These are phyloP conservation scores for Physaria fendleri DNA, from an alignment of 345 rosid genomes.

Conservation along the genomic window DNA sequence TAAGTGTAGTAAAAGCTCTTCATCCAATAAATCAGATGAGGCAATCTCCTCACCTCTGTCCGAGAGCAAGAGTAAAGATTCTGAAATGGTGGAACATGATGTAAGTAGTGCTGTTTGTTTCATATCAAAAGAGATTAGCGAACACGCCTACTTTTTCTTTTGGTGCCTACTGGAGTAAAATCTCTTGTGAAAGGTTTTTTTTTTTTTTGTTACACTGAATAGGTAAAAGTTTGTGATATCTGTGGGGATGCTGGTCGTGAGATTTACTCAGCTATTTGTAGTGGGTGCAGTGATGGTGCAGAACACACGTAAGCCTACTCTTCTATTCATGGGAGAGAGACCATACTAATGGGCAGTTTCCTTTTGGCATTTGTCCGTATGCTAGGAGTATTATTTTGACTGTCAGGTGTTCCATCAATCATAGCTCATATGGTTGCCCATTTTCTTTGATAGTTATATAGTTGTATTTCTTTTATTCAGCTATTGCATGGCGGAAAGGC, in stretches of 20 bases:
- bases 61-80: slow-evolving; percentile 63
- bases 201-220: slow-evolving; percentile 31
- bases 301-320: slow-evolving; percentile 89
- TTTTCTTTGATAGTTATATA: slow-evolving; percentile 6
- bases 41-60: slow-evolving; percentile 37
- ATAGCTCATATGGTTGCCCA: background rate
- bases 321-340: slow-evolving; percentile 8
- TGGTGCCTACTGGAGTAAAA: background rate
- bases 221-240: slow-evolving; percentile 99
- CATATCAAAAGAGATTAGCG: too few species aligned
- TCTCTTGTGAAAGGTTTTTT: background rate
- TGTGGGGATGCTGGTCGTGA: slow-evolving; percentile 99
- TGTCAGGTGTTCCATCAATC: slow-evolving; percentile 1
- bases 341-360: slow-evolving; percentile 5
- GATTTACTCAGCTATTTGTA: slow-evolving; percentile 90
- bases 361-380: slow-evolving; percentile 1
- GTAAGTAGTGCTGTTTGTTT: slow-evolving; percentile 52
- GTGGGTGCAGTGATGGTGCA: slow-evolving; percentile 93
- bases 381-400: background rate
- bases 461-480: slow-evolving; percentile 39
- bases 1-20: slow-evolving; percentile 35
- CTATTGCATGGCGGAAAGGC: slow-evolving; percentile 96
- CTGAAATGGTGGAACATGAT: slow-evolving; percentile 80
- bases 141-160: background rate
- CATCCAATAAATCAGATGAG: slow-evolving; percentile 34